phyloP scores from a whole-genome alignment of 306 rosid species.

The Pyrus pyrifolia region DNA sequence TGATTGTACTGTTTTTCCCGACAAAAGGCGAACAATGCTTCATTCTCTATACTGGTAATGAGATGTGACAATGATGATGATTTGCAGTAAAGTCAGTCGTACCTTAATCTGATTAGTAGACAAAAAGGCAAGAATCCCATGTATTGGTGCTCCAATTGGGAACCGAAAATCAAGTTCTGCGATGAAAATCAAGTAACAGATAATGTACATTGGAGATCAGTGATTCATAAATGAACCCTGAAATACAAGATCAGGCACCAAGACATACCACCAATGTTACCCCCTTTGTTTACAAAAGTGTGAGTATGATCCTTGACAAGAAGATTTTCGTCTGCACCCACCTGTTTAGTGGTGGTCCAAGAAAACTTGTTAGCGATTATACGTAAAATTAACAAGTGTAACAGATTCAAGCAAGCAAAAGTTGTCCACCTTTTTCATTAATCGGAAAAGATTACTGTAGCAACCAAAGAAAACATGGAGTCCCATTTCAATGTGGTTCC shows the following conservation, averaged over 20 bases:
- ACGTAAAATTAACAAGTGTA: not conserved
- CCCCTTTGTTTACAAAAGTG: slow-evolving; percentile 91
- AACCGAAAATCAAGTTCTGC: slow-evolving; percentile 98
- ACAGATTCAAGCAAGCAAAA: slow-evolving; percentile 5
- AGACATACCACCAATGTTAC: slow-evolving; percentile 83
- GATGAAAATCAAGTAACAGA: slow-evolving; percentile 27
- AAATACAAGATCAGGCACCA: slow-evolving; percentile 12
- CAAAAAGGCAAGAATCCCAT: slow-evolving; percentile 88
- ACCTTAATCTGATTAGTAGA: slow-evolving; percentile 89
- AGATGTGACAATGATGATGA: not conserved
- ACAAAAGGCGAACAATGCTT: not conserved
- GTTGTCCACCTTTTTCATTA: slow-evolving; percentile 78
- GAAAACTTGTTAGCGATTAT: slow-evolving; percentile 2
- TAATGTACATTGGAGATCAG: not conserved
- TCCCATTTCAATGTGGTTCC: slow-evolving; percentile 99
- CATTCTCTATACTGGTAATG: not conserved
- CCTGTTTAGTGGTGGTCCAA: slow-evolving; percentile 40
- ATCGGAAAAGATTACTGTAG: slow-evolving; percentile 91
- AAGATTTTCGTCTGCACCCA: slow-evolving; percentile 79
- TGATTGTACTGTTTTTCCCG: not conserved
- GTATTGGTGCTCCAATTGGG: slow-evolving; percentile 87
- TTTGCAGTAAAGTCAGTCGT: slow-evolving; percentile 4
- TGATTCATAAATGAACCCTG: not conserved
- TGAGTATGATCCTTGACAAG: slow-evolving; percentile 96
- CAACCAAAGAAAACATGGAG: slow-evolving; percentile 97